These are phyloP conservation scores for Leishmania braziliensis DNA, from an alignment of 208 protist species.

Conservation along the genomic window DNA sequence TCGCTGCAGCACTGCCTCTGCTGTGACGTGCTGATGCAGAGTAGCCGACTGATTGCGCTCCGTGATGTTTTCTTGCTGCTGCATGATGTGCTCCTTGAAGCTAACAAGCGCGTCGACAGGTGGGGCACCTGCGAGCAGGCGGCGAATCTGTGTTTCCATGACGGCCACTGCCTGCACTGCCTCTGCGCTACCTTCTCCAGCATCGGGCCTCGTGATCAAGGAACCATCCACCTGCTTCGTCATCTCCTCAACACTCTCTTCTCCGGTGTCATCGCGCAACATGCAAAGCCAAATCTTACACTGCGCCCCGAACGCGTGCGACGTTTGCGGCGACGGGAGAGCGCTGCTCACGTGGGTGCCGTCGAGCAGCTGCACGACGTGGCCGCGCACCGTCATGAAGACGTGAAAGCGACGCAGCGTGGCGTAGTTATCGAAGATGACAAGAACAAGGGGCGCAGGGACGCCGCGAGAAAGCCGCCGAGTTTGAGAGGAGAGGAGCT, in stretches of 20 bases:
- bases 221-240: slow-evolving; percentile 5
- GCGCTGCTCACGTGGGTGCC: slow-evolving; percentile 22
- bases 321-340: slow-evolving; percentile 9
- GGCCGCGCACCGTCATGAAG: slow-evolving; percentile 76
- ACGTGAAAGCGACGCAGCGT: slow-evolving; percentile 63
- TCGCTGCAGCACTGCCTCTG: slow-evolving; percentile 29
- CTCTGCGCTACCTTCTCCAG: neutral
- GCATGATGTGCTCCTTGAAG: slow-evolving; percentile 29
- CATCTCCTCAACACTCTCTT: slow-evolving; percentile 13
- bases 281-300: slow-evolving; percentile 71
- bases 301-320: slow-evolving; percentile 22
- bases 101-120: slow-evolving; percentile 39
- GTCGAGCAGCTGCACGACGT: slow-evolving; percentile 61
- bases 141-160: slow-evolving; percentile 21
- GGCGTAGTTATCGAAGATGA: slow-evolving; percentile 66
- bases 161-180: slow-evolving; percentile 4
- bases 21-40: slow-evolving; percentile 5
- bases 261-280: slow-evolving; percentile 56
- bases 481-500: neutral
- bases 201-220: neutral
- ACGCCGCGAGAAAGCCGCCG: neutral
- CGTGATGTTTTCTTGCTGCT: neutral
- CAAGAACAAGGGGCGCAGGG: slow-evolving; percentile 35
- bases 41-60: neutral
- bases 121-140: slow-evolving; percentile 25